Evolutionary conservation across 2,329 filamentous ascomycete genomes (phyloP), one percentile per base, ranked within the genome.

Genomic region (Dothiorella sarmentorum): DNA sequence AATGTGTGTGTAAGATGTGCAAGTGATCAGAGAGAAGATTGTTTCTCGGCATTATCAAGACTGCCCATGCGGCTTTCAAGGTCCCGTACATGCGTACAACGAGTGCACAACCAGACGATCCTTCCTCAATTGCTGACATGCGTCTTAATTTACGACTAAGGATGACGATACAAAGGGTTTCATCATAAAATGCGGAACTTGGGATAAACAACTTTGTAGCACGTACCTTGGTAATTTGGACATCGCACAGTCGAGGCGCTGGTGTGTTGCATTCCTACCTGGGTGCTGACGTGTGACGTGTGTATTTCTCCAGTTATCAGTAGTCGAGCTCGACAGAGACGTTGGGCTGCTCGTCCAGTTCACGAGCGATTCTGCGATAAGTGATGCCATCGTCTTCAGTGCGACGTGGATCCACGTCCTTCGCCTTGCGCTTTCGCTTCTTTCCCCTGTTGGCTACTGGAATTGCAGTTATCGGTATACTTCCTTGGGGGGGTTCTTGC

Each of bases 131-230:
- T 20, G n/a, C 37, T 31, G 17, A 37, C 45, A 53, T 45, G 57
- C 57, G 47, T 45, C 58, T 33, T 17, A 10, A 56, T 56, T 26
- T 95, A 86, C 83, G 91, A 80, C 90, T 95, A 95, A 95, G 91
- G 91, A 96, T 95, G 91, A 95, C 90, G 88, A 91, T 92, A 91
- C 82, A 77, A 82, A 76, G 74, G 73, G 80, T 91, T 85, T 94
- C 91, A 93, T 95, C 91, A 93, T 88, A 68, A 65, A 69, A 69
- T 66, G 58, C 38, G 55, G 44, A 52, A 15, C 10, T 11, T 7
- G 2, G 20, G 38, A 52, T 27, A 15, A 49, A 13, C 18, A 15
- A 33, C 26, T n/a, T 51, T 18, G 11, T 5, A n/a, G 18, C 18
- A 51, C 40, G 4, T 56, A 44, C 53, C 53, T 43, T 38, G 18